phyloP scores from a whole-genome alignment of 192 early-diverging fungal genomes.

The Linnemannia hyalina region DNA sequence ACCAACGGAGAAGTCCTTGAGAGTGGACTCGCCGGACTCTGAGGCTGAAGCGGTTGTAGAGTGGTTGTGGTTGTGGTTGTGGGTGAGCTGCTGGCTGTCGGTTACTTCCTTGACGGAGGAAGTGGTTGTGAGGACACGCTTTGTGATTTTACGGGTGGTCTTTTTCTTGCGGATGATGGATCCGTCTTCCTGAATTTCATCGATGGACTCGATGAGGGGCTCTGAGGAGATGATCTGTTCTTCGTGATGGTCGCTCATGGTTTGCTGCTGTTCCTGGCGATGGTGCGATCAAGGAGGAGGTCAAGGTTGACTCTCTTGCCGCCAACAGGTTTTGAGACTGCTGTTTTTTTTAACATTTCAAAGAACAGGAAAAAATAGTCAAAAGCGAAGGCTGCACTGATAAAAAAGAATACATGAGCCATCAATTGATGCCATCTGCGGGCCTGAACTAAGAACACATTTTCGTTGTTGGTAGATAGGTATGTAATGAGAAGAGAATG shows the following conservation, averaged over 20 bases:
- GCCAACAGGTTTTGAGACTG: neutral
- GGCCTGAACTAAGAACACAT: too few relatives aligned
- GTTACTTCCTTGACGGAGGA: slow-evolving; percentile 20
- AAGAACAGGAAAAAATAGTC: too few relatives aligned
- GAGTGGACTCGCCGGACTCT: neutral
- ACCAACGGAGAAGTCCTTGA: neutral
- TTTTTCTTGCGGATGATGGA: slow-evolving; percentile 38
- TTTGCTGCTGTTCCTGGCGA: neutral
- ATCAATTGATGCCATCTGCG: too few relatives aligned
- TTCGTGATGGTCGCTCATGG: slow-evolving; percentile 28
- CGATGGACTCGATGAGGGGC: slow-evolving; percentile 30
- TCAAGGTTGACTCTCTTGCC: neutral
- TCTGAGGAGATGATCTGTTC: slow-evolving; percentile 37
- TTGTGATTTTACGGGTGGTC: slow-evolving; percentile 44
- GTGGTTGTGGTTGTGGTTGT: neutral
- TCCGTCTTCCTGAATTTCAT: slow-evolving; percentile 41
- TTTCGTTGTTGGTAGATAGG: neutral
- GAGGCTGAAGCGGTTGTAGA: neutral
- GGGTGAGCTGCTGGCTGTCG: neutral
- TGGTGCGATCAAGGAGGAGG: neutral
- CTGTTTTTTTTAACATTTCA: neutral
- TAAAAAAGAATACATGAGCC: too few relatives aligned
- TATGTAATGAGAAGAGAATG: neutral
- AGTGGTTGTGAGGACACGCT: slow-evolving; percentile 21
- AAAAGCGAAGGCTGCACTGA: too few relatives aligned